Base-by-base conservation (phyloP, 2,329 filamentous ascomycete genomes). In the Lecanicillium sp. region DNA sequence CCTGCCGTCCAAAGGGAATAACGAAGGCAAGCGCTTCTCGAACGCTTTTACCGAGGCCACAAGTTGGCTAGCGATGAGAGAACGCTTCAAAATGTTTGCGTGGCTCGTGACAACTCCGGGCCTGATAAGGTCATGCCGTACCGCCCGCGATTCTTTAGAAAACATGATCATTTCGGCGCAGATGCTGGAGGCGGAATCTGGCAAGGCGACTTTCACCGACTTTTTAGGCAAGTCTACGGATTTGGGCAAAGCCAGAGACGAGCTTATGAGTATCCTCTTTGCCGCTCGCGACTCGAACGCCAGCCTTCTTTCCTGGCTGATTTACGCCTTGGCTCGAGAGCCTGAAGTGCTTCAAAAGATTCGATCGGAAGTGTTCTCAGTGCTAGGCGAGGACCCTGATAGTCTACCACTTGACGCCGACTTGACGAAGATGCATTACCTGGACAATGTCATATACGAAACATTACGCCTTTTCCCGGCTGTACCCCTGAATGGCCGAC, bases 31-130 rank as follows among this genome's bases (percentile, higher is more conserved):
- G 11, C 37, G 37, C 5, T 39, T 39, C 22, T 39, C 39, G 3
- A 28, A 37, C 12, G 19, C 34, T n/a, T 36, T 41, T 19, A 37
- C 37, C 14, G 15, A 39, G 5, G 29, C 39, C 14, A 32, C 27
- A 15, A 27, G 14, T 20, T 42, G 31, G 35, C 34, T 41, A 9
- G 35, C 39, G 4, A 41, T 29, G 3, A 33, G 39, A 20, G 39
- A 41, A 19, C 39, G 39, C 5, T 41, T 41, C 39, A 41, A 41
- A 17, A 34, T 37, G 39, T 37, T 41, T 14, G 39, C 39, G 11
- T 41, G 39, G 39, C 34, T 41, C 4, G 39, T 41, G 4, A 34
- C 39, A 13, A 37, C 34, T 18, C 39, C 39, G 5, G 29, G 2
- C 6, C 17, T 41, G 34, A 12, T 30, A 2, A 30, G 19, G 20